Conservation (phyloP, 2,329 filamentous ascomycete genomes). For the Aspergillus alliaceus region DNA sequence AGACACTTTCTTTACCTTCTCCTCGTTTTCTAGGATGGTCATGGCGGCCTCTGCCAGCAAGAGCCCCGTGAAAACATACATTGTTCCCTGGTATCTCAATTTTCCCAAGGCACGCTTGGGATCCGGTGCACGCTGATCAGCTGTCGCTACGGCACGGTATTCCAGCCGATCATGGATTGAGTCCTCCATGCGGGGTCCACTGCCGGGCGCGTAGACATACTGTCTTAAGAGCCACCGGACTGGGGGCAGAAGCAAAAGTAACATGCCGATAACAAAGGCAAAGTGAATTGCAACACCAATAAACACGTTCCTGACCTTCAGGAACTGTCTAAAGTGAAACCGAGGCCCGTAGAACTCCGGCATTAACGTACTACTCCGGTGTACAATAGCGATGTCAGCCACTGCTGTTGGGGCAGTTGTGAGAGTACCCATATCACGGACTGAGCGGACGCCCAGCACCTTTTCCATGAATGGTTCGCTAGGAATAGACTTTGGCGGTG, state of each 20-base stretch:
- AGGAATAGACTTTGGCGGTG: conserved; percentile 33
- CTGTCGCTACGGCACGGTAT: conserved; percentile 47
- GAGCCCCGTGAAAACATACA: conserved; percentile 47
- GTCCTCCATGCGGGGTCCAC: conserved; percentile 49
- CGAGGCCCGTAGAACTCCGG: conserved; percentile 57
- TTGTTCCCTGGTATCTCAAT: conserved; percentile 41
- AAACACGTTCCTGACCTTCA: conserved; percentile 52
- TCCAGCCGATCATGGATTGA: conserved; percentile 40
- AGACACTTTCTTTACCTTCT: conserved; percentile 41
- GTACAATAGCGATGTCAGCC: conserved; percentile 58
- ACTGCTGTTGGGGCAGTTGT: conserved; percentile 55
- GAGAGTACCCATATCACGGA: conserved; percentile 59
- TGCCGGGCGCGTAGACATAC: conserved; percentile 51
- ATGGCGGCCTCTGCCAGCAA: conserved; percentile 47
- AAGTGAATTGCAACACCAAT: conserved; percentile 52
- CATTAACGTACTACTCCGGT: conserved; percentile 60
- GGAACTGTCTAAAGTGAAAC: conserved; percentile 60
- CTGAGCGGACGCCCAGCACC: conserved; percentile 52
- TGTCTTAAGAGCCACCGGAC: conserved; percentile 53
- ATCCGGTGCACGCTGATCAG: conserved; percentile 35
- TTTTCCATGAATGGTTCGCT: conserved; percentile 28
- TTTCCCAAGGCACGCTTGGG: conserved; percentile 44
- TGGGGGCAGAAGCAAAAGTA: conserved; percentile 53
- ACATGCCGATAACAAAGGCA: conserved; percentile 45
- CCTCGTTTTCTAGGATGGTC: conserved; percentile 44